Evolutionary conservation across 2,329 filamentous ascomycete species (phyloP).

Genomic region (Grosmannia penicillata): DNA sequence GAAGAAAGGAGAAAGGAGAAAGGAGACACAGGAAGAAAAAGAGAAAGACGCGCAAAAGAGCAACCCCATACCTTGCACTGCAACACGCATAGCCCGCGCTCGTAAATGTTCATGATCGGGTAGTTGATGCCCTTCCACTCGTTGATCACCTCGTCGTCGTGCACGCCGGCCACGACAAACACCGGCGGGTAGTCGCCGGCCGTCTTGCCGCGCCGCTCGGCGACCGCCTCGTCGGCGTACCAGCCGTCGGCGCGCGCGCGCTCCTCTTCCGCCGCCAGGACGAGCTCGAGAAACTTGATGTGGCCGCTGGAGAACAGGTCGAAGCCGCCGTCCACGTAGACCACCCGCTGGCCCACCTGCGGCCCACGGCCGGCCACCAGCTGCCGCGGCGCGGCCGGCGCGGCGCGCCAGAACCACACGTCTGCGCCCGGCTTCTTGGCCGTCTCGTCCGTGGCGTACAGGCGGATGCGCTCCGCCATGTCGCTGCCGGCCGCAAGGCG

Average conservation of each 20-base stretch:
- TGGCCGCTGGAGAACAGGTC: slow-evolving; percentile 95
- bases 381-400: slow-evolving; percentile 44
- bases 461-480: slow-evolving; percentile 62
- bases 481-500: slow-evolving; percentile 44
- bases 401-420: slow-evolving; percentile 69
- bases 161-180: slow-evolving; percentile 84
- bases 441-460: slow-evolving; percentile 79
- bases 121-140: slow-evolving; percentile 96
- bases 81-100: slow-evolving; percentile 85
- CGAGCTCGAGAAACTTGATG: slow-evolving; percentile 80
- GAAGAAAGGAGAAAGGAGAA: slow-evolving; percentile 5
- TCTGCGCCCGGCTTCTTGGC: slow-evolving; percentile 65
- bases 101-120: slow-evolving; percentile 98
- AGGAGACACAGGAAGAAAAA: neutral
- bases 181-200: slow-evolving; percentile 66
- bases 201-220: slow-evolving; percentile 43
- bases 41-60: neutral
- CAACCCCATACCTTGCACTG: slow-evolving; percentile 62
- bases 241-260: slow-evolving; percentile 55
- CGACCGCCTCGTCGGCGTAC: slow-evolving; percentile 51
- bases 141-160: slow-evolving; percentile 92
- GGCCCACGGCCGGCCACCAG: slow-evolving; percentile 60
- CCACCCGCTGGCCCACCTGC: slow-evolving; percentile 63
- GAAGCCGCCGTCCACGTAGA: slow-evolving; percentile 94
- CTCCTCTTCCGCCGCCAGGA: slow-evolving; percentile 58